Evolutionary conservation across 208 protist genomes (phyloP), one percentile per base, ranked within the genome.

Genomic region (Endotrypanum monterogeii): DNA sequence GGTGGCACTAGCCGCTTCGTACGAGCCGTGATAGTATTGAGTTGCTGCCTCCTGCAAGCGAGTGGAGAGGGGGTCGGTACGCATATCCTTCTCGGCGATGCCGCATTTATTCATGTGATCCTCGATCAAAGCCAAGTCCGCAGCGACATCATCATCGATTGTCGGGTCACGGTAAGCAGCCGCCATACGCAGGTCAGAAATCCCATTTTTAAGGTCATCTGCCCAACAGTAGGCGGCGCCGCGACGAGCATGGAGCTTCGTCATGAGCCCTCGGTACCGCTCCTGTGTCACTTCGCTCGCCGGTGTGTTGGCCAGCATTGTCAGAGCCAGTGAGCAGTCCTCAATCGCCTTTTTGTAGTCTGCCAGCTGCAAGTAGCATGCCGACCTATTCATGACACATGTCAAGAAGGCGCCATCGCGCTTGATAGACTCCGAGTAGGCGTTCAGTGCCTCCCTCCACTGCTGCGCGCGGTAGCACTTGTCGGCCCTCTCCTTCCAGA

Each of bases 401-500:
- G 90, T 92, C 46, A 98, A 70, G 79, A 98, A 98, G 30, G 90
- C 91, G 54, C 91, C 92, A 79, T 98, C 94, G 51, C 94, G 91
- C 84, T 98, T 98, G 67, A 98, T 94, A 20, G 91, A 94, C 82
- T 97, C 92, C 23, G 91, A 89, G 84, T 98, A 98, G 25, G 91
- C 90, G 68, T 96, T 87, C 7, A 84, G 89, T 8, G 91, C 91
- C n/a, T 77, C 83, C 75, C 84, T 87, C 87, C 86, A 98, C 66
- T 89, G 86, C 57, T 84, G 85, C 18, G 77, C 76, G 37, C 86
- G 76, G 83, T 94, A 97, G 71, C 88, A 87, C 71, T 83, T 86
- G 80, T 98, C 94, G 30, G 84, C 94, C 11, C 83, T 79, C 71
- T 98, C 90, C 78, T 98, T 98, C 90, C 91, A 98, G 73, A 96